Conservation (phyloP, 106 monocot genomes). For the Chionographis japonica region DNA sequence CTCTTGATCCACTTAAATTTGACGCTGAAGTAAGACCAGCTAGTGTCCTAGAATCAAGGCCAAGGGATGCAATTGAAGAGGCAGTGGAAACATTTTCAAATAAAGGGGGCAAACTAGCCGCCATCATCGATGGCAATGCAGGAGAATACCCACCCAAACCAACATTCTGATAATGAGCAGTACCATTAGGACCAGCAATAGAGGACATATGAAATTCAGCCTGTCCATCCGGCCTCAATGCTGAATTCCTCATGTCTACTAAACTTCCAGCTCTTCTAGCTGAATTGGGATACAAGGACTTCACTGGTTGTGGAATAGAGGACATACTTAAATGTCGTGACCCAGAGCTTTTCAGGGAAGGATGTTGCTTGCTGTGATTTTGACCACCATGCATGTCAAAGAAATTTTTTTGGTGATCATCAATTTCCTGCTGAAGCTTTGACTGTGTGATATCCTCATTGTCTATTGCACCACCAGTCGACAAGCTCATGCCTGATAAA, state of each 20-base stretch:
- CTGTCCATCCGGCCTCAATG: constrained; percentile 8
- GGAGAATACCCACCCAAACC: constrained; percentile 30
- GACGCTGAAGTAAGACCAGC: constrained; percentile 37
- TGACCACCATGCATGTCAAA: constrained; percentile 32
- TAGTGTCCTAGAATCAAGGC: constrained; percentile 25
- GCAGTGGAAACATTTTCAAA: constrained; percentile 42
- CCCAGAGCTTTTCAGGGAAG: constrained; percentile 24
- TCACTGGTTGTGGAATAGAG: constrained; percentile 15
- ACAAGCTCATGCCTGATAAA: constrained; percentile 64
- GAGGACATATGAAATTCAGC: constrained; percentile 30
- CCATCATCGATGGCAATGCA: constrained; percentile 28
- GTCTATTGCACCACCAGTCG: constrained; percentile 21
- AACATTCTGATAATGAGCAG: constrained; percentile 38
- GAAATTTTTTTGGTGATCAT: constrained; percentile 39
- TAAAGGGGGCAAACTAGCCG: constrained; percentile 36
- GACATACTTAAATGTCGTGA: constrained; percentile 21
- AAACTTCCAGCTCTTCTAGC: constrained; percentile 12
- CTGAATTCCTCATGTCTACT: constrained; percentile 18
- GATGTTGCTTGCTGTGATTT: constrained; percentile 13
- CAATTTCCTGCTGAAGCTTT: constrained; percentile 46
- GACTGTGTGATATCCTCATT: constrained; percentile 27
- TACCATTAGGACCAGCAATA: constrained; percentile 29
- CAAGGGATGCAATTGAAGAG: constrained; percentile 35
- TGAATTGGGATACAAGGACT: constrained; percentile 23
- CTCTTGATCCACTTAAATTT: constrained; percentile 23